Conservation (phyloP, 2,329 filamentous ascomycete genomes). For the Coniochaeta sp. region DNA sequence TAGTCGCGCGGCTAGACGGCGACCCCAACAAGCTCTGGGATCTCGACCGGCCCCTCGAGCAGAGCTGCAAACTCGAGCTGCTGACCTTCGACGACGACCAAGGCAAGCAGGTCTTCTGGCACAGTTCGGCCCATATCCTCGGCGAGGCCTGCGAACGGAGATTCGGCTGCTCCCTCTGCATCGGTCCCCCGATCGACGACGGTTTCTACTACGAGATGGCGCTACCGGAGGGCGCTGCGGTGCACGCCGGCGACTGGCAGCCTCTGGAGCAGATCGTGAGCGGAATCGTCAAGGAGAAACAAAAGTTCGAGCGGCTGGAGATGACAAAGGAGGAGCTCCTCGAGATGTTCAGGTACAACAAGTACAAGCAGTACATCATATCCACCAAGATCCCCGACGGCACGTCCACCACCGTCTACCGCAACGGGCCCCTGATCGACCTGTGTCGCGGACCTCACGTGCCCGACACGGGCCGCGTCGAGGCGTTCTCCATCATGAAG, state of each 20-base stretch:
- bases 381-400: slow-evolving; percentile 84
- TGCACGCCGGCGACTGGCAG: slow-evolving; percentile 74
- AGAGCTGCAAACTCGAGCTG: slow-evolving; percentile 76
- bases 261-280: slow-evolving; percentile 72
- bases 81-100: slow-evolving; percentile 67
- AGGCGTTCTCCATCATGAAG: slow-evolving; percentile 91
- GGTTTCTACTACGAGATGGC: slow-evolving; percentile 81
- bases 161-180: slow-evolving; percentile 87
- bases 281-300: slow-evolving; percentile 92
- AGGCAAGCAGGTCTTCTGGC: slow-evolving; percentile 89
- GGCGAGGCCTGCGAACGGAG: slow-evolving; percentile 87
- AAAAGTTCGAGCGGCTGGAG: slow-evolving; percentile 83
- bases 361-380: slow-evolving; percentile 98
- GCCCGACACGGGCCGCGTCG: slow-evolving; percentile 85
- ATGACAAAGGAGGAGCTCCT: slow-evolving; percentile 86
- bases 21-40: slow-evolving; percentile 73
- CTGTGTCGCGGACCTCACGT: slow-evolving; percentile 93
- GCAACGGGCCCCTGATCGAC: slow-evolving; percentile 91
- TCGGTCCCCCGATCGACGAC: slow-evolving; percentile 74
- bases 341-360: slow-evolving; percentile 97
- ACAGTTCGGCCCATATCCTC: slow-evolving; percentile 62
- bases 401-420: slow-evolving; percentile 88
- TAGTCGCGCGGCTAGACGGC: slow-evolving; percentile 79
- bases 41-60: slow-evolving; percentile 81
- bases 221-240: slow-evolving; percentile 59